Conservation (phyloP, 352 stramenopile species). For the Globisporangium paddicum region DNA sequence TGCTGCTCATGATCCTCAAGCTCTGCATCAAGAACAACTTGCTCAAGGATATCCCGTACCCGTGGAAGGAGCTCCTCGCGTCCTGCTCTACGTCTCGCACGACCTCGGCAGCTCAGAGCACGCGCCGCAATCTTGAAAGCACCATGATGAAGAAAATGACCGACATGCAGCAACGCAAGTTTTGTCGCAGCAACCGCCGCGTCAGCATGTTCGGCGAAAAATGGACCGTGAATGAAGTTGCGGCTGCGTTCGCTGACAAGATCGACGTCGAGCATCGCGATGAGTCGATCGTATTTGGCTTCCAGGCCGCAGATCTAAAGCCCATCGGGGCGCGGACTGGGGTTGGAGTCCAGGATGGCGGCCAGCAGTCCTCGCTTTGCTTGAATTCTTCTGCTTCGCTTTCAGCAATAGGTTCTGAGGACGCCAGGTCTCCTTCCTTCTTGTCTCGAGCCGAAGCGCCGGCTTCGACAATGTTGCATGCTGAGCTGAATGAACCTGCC, state of each 20-base stretch:
- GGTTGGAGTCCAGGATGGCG: too few relatives aligned
- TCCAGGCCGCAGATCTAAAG: slow-evolving; percentile 1
- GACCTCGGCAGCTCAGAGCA: background rate
- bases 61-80: background rate
- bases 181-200: slow-evolving; percentile 1
- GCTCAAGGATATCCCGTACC: slow-evolving; percentile 8
- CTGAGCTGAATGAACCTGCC: background rate
- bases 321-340: too few relatives aligned
- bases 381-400: background rate
- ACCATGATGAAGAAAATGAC: background rate
- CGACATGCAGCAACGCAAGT: background rate
- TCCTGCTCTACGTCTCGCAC: background rate
- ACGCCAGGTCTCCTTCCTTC: background rate
- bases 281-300: slow-evolving; percentile 4
- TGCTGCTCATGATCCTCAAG: background rate
- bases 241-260: background rate
- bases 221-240: slow-evolving; percentile 1
- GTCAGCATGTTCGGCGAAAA: slow-evolving; percentile 2
- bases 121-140: background rate
- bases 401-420: background rate
- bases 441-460: background rate
- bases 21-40: slow-evolving; percentile 1
- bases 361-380: background rate
- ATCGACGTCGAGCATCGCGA: slow-evolving; percentile 1
- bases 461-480: background rate